Evolutionary conservation across 441 rosid species (phyloP), one percentile per base, ranked within the genome.

Genomic region (Corymbia calophylla): DNA sequence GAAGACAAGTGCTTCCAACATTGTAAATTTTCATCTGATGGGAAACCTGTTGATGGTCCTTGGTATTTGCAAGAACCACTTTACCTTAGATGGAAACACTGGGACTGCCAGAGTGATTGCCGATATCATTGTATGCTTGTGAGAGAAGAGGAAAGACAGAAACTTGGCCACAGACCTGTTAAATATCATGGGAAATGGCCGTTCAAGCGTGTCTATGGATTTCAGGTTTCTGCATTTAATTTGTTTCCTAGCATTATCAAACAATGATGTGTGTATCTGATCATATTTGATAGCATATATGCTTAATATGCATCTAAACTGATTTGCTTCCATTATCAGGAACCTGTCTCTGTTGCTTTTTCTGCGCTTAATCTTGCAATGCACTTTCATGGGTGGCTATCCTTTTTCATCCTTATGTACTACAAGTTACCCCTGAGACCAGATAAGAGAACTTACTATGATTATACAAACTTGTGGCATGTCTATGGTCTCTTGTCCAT

Each of bases 151-250:
- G 96, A 96, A 90, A 95, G 97, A 68, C 96, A 93, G 92, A 82
- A 90, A 82, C 90, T 91, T 39, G 96, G 97, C 88, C 86, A 91
- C 58, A 87, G 60, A 90, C 99, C 99, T 32, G 92, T 96, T 87
- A 97, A 97, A 92, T 97, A 97, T 94, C 98, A 97, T 92, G 99
- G 99, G 70, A 97, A 96, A 95, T 97, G 99, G 99, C 99, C 99
- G 56, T 97, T 98, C 93, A 92, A 92, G 90, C 97, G 97, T 91
- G 96, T 94, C 31, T 94, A 93, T 86, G 98, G 99, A 80, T 95
- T 97, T 88, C 99, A 96, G 99, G 99, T 97, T 88, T 66, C 58
- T 70, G 49, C 54, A 89, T 21, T 44, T 88, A 48, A 81, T 84
- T 55, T 89, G 51, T 8, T 32, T 87, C 35, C 62, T 60, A 73